Evolutionary conservation across 2,329 filamentous ascomycete genomes (phyloP), one percentile per base, ranked within the genome.

Genomic region (Trichoderma harzianum): DNA sequence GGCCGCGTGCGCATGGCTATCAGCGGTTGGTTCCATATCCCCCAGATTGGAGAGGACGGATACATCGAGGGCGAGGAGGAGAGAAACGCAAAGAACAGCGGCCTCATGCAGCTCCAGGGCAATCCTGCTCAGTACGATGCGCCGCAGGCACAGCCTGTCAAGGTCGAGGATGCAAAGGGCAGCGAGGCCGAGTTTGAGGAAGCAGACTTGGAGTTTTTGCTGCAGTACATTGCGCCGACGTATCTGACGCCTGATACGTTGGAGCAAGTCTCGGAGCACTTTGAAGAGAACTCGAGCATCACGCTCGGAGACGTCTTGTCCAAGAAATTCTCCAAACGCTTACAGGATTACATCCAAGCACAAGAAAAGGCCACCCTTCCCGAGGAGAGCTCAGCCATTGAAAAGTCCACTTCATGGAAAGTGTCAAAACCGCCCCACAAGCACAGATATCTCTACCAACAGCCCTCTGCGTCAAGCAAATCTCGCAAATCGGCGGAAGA

Each of bases 21-120:
- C 79, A 97, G 94, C 79, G 96, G 96, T 67, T 99, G 96, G 96
- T 99, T 97, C 81, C 96, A 99, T 82, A 98, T 99, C 74, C 96
- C 96, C 0, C 96, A 99, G 82, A 84, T 93, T 76, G 95, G 95
- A 70, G 96, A 99, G 81, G 94, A 97, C 30, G 96, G 96, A 57
- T 99, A 92, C 77, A 90, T 97, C 76, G 86, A 92, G 79, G 96
- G 95, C 5, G 87, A 96, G 69, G 95, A 98, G 81, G 94, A 97
- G 84, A 92, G 91, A 79, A 89, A 97, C 74, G 93, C 93, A 14
- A 91, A 94, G 80, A 94, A 94, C 82, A 98, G 95, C 81, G 95
- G 94, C 77, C 86, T 98, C 75, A 93, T 94, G 82, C 95, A 98
- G 83, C 86, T 99, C 32, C 94, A 98, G 82, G 93, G 95, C 76